These are phyloP conservation scores for Apium graveolens DNA, from an alignment of 129 eudicot genomes.

Conservation along the genomic window DNA sequence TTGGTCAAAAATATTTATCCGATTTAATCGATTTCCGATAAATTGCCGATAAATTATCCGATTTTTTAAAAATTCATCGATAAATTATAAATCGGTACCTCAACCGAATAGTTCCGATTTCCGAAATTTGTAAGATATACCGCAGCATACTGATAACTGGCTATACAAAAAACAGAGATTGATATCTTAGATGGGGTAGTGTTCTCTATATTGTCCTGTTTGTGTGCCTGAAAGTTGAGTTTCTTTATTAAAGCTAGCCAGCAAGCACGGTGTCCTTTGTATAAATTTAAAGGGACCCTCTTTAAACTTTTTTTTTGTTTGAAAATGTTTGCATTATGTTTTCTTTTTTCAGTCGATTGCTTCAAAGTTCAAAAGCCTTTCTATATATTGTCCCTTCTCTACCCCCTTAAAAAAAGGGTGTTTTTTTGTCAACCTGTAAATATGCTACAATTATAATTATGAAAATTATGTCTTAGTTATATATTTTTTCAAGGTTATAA, in stretches of 20 bases:
- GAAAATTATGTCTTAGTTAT: no score
- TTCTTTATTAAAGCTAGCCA: neutral
- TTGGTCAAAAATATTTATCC: no score
- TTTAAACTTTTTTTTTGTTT: neutral
- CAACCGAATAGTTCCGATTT: no score
- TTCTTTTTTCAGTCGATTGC: neutral
- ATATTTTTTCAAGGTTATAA: no score
- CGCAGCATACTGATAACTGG: no score
- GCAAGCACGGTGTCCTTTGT: conserved; percentile 1
- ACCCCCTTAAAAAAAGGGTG: neutral
- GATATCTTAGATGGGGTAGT: neutral
- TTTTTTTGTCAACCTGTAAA: neutral
- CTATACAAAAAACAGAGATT: neutral
- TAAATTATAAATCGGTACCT: no score
- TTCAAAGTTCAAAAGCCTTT: neutral
- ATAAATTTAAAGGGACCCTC: neutral
- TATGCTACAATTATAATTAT: no score
- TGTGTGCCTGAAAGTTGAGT: neutral
- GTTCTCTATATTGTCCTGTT: neutral
- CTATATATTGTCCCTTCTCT: neutral
- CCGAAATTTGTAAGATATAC: no score
- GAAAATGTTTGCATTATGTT: neutral
- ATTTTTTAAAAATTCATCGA: no score
- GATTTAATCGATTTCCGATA: no score
- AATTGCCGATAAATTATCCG: no score